phyloP scores from a whole-genome alignment of 371 early-diverging fungal genomes.

The Vairimorpha apis region DNA sequence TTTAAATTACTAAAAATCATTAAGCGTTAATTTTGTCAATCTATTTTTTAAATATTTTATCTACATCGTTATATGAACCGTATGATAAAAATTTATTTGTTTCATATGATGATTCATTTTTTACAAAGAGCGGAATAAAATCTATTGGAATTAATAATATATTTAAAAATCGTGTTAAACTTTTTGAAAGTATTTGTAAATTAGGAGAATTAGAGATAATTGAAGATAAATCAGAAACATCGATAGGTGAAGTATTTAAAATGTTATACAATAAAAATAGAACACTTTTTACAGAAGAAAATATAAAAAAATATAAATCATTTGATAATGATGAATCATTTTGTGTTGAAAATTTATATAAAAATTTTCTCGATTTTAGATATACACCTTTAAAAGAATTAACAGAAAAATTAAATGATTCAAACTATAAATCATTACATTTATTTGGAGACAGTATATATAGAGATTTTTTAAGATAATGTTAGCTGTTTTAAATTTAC shows the following conservation, averaged over 20 bases:
- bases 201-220: not conserved
- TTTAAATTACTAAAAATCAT: conserved; percentile 11
- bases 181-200: conserved; percentile 32
- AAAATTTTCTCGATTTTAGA: conserved; percentile 9
- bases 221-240: not conserved
- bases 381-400: conserved; percentile 31
- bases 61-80: conserved; percentile 20
- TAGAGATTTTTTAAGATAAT: conserved; percentile 19
- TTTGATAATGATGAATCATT: not conserved
- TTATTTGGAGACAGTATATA: conserved; percentile 17
- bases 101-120: conserved; percentile 46
- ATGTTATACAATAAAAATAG: not conserved
- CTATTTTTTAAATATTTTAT: conserved; percentile 42
- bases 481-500: not conserved
- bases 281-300: too few species aligned
- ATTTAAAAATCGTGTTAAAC: conserved; percentile 34
- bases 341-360: not conserved
- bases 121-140: conserved; percentile 50
- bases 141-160: conserved; percentile 31
- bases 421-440: conserved; percentile 13
- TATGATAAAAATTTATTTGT: conserved; percentile 46
- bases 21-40: conserved; percentile 9
- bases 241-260: conserved; percentile 12
- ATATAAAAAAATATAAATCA: too few species aligned
- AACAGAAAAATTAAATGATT: conserved; percentile 9